Evolutionary conservation across 345 rosid species (phyloP).

Genomic region (Crucihimalaya himalaica): DNA sequence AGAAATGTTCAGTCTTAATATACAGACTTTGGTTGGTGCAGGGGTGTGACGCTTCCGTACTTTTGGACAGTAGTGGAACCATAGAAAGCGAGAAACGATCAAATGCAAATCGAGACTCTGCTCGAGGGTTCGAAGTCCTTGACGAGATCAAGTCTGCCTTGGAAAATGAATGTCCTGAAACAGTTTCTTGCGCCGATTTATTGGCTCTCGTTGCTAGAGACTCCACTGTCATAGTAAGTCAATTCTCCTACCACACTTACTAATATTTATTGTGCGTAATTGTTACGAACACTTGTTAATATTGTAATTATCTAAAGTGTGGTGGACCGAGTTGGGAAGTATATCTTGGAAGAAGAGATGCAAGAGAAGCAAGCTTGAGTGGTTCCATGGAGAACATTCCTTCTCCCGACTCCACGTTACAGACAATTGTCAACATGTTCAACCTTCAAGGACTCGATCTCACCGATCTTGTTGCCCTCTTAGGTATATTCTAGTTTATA

Average conservation of each 20-base stretch:
- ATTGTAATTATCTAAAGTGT: conserved; percentile 44
- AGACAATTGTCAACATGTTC: conserved; percentile 56
- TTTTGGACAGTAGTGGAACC: conserved; percentile 62
- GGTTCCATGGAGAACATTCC: conserved; percentile 68
- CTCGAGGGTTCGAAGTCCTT: conserved; percentile 75
- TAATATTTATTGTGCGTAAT: background rate
- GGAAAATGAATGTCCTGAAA: conserved; percentile 72
- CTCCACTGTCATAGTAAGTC: conserved; percentile 64
- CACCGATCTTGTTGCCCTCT: conserved; percentile 76
- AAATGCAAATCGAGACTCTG: conserved; percentile 61
- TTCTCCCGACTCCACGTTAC: conserved; percentile 67
- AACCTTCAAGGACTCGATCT: conserved; percentile 68
- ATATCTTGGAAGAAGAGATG: conserved; percentile 75
- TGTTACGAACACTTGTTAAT: background rate
- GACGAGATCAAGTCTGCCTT: conserved; percentile 69
- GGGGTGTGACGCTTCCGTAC: conserved; percentile 82
- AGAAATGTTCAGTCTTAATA: background rate
- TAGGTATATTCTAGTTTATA: conserved; percentile 47
- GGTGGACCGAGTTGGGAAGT: conserved; percentile 85
- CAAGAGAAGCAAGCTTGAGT: conserved; percentile 60
- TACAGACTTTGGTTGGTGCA: conserved; percentile 29
- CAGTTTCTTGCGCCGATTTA: conserved; percentile 80
- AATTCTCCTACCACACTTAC: background rate
- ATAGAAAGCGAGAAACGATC: conserved; percentile 73
- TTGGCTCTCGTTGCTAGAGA: conserved; percentile 78